These are phyloP conservation scores for Fusarium paranaense DNA, from an alignment of 2,329 filamentous ascomycete species.

Conservation along the genomic window DNA sequence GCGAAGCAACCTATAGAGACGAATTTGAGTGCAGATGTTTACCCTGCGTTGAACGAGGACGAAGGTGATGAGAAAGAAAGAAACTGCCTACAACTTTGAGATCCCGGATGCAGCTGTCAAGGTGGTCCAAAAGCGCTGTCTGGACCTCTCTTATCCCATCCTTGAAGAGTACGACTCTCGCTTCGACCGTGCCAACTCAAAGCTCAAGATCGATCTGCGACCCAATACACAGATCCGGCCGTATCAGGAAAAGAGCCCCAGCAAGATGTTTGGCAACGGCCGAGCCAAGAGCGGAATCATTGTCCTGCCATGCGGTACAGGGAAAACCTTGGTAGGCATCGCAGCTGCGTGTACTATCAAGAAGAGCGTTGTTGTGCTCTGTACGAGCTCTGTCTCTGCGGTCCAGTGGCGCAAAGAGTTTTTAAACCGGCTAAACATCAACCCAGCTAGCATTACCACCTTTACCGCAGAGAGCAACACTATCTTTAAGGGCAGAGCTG, in stretches of 20 bases:
- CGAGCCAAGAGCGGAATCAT: conserved; percentile 95
- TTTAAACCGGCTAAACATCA: conserved; percentile 92
- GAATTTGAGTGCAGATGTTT: not conserved
- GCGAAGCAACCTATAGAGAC: not conserved
- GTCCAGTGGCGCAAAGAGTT: conserved; percentile 95
- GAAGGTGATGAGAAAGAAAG: conserved; percentile 80
- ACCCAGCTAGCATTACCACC: conserved; percentile 85
- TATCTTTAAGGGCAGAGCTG: conserved; percentile 81
- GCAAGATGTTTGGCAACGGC: conserved; percentile 98
- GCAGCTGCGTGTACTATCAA: conserved; percentile 95
- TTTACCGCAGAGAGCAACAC: conserved; percentile 91
- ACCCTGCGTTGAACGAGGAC: conserved; percentile 61
- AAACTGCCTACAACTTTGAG: conserved; percentile 85
- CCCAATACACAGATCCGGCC: conserved; percentile 85
- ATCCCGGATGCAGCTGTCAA: conserved; percentile 81
- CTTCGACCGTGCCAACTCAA: conserved; percentile 84
- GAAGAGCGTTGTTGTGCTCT: conserved; percentile 90
- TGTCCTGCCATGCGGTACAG: conserved; percentile 92
- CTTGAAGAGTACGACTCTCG: conserved; percentile 95
- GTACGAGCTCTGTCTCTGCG: conserved; percentile 93
- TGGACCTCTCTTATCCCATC: conserved; percentile 82
- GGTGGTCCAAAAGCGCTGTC: conserved; percentile 82
- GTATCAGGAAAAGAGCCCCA: conserved; percentile 94
- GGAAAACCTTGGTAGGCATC: conserved; percentile 93
- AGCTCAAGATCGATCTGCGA: conserved; percentile 86